Conservation (phyloP, 2,329 filamentous ascomycete species). For the Alternaria gansuensis region DNA sequence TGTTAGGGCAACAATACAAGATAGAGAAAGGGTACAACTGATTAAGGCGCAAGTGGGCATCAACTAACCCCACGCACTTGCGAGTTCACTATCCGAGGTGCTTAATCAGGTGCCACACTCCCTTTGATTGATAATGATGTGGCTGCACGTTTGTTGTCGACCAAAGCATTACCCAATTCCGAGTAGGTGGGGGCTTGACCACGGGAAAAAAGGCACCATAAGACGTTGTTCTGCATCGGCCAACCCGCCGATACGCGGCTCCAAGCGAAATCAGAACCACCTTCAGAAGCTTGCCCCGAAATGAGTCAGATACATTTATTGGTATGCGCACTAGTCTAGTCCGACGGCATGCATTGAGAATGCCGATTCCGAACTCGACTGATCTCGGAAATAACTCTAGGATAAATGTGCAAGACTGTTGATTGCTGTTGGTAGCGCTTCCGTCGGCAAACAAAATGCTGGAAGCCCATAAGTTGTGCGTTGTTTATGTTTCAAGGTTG, state of each 20-base stretch:
- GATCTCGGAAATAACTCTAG: neutral
- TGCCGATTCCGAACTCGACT: constrained; percentile 16
- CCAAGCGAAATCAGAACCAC: neutral
- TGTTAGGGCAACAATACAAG: constrained; percentile 10
- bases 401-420: neutral
- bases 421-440: neutral
- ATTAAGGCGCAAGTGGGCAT: constrained; percentile 9
- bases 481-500: constrained; percentile 81
- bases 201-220: neutral
- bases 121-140: constrained; percentile 4
- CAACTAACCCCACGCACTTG: constrained; percentile 15
- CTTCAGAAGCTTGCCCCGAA: neutral
- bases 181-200: constrained; percentile 23
- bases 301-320: constrained; percentile 1
- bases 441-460: neutral
- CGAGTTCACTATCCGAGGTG: constrained; percentile 23
- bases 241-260: constrained; percentile 5
- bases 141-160: constrained; percentile 22
- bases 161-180: constrained; percentile 20
- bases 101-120: constrained; percentile 4
- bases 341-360: constrained; percentile 9
- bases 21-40: constrained; percentile 1
- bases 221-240: constrained; percentile 1
- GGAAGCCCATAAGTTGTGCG: neutral
- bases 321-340: constrained; percentile 2